phyloP scores from a whole-genome alignment of 2,329 filamentous ascomycete genomes.

The Fragosphaeria purpurea region DNA sequence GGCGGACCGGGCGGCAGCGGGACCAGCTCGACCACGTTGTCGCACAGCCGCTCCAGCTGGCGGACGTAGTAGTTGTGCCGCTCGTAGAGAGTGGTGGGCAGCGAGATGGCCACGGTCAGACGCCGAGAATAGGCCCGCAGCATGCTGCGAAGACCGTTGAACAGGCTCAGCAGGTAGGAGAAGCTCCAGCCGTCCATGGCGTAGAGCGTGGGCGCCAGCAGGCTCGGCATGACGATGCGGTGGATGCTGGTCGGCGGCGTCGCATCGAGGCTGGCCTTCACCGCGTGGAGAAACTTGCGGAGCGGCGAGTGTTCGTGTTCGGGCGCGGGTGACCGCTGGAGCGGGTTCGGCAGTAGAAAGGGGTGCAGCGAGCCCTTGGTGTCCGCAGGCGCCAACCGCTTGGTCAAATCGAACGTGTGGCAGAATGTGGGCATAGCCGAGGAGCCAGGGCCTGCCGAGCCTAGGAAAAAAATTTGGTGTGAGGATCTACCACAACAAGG shows the following conservation, averaged over 20 bases:
- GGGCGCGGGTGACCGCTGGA: slow-evolving; percentile 12
- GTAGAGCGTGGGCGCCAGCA: slow-evolving; percentile 82
- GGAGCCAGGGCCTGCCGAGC: neutral
- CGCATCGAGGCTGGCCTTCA: slow-evolving; percentile 45
- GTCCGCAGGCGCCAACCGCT: slow-evolving; percentile 43
- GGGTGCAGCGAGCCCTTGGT: slow-evolving; percentile 41
- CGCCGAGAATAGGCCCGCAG: slow-evolving; percentile 56
- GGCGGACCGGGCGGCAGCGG: slow-evolving; percentile 46
- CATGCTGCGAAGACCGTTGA: slow-evolving; percentile 68
- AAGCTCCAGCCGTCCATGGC: slow-evolving; percentile 60
- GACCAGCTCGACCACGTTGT: slow-evolving; percentile 67
- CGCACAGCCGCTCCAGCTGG: slow-evolving; percentile 76
- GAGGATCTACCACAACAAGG: neutral
- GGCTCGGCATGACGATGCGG: slow-evolving; percentile 70
- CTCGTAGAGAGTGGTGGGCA: slow-evolving; percentile 73
- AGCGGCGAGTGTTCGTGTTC: slow-evolving; percentile 42
- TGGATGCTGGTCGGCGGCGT: slow-evolving; percentile 57
- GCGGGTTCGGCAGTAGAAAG: slow-evolving; percentile 39
- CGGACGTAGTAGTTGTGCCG: slow-evolving; percentile 64
- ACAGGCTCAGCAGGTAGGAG: slow-evolving; percentile 63
- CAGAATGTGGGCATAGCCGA: slow-evolving; percentile 40
- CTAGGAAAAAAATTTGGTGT: no score
- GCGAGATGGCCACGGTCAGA: slow-evolving; percentile 62
- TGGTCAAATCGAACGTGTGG: slow-evolving; percentile 62
- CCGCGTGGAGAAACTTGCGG: slow-evolving; percentile 48